Evolutionary conservation across 805 yeast genomes (phyloP).

Genomic region (Jamesozyma rosinii): DNA sequence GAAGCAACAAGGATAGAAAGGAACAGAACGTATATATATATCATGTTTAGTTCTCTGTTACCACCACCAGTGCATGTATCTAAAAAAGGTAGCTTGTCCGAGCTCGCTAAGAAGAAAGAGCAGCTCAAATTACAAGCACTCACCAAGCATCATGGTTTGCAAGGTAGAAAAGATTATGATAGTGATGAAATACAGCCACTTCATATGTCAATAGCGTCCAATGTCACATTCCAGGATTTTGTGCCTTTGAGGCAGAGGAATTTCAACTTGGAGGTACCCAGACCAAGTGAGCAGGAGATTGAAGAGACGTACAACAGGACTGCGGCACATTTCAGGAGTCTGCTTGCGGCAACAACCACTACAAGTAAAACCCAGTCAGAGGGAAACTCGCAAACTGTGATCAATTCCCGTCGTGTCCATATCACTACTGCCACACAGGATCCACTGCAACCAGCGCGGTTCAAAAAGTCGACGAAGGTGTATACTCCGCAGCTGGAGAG

Average conservation of each 20-base stretch:
- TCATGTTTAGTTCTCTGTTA: constrained; percentile 19
- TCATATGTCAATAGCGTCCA: constrained; percentile 3
- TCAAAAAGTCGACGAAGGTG: constrained; percentile 53
- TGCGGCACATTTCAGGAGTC: constrained; percentile 26
- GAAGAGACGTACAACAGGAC: constrained; percentile 47
- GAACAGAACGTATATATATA: too few relatives aligned
- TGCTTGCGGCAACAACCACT: constrained; percentile 13
- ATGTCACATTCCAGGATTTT: constrained; percentile 43
- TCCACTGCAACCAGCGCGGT: constrained; percentile 76
- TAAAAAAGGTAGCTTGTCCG: background rate
- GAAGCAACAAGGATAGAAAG: too few relatives aligned
- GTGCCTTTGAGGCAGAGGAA: constrained; percentile 49
- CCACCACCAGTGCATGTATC: constrained; percentile 18
- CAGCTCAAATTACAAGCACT: background rate
- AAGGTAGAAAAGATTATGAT: background rate
- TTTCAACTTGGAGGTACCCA: constrained; percentile 33
- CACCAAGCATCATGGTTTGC: background rate
- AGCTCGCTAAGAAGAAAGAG: background rate
- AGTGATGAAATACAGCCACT: background rate
- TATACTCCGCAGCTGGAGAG: constrained; percentile 40
- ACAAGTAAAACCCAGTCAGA: constrained; percentile 33
- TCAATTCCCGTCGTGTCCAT: constrained; percentile 34
- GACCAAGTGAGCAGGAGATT: constrained; percentile 41
- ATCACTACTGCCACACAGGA: constrained; percentile 38
- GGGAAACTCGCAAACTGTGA: constrained; percentile 21